These are phyloP conservation scores for Discostella stelligeroides DNA, from an alignment of 108 stramenopile species.

Conservation along the genomic window DNA sequence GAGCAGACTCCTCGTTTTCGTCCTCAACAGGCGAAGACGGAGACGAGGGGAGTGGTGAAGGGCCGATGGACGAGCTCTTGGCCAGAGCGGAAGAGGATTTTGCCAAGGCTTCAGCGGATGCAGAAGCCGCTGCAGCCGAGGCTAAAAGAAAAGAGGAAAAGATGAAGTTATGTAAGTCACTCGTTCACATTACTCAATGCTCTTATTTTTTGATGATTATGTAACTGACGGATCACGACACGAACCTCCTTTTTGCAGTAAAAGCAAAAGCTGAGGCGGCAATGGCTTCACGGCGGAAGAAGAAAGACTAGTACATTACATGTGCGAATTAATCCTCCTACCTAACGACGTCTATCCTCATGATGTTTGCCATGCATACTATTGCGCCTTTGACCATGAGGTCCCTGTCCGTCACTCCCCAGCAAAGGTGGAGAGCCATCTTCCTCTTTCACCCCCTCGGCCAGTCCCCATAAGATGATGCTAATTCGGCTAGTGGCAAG, in stretches of 20 bases:
- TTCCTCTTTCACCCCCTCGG: slow-evolving; percentile 68
- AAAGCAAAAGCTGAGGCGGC: slow-evolving; percentile 48
- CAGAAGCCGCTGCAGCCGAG: slow-evolving; percentile 54
- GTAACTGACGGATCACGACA: background rate
- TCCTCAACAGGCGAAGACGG: slow-evolving; percentile 7
- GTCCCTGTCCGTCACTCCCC: slow-evolving; percentile 73
- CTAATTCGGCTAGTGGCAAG: slow-evolving; percentile 47
- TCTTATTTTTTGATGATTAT: background rate
- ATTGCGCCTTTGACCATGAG: slow-evolving; percentile 51
- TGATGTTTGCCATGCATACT: slow-evolving; percentile 10
- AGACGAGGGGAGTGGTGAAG: slow-evolving; percentile 30
- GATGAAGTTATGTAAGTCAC: slow-evolving; percentile 59
- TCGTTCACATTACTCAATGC: background rate
- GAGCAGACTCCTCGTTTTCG: slow-evolving; percentile 14
- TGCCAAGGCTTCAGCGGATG: slow-evolving; percentile 35
- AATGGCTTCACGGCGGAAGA: slow-evolving; percentile 42
- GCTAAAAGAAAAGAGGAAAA: slow-evolving; percentile 79
- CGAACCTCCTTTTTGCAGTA: slow-evolving; percentile 14
- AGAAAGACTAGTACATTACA: slow-evolving; percentile 1
- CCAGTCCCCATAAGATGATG: slow-evolving; percentile 87
- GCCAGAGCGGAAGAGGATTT: slow-evolving; percentile 46
- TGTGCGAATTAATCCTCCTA: too few species aligned
- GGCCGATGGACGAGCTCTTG: slow-evolving; percentile 43
- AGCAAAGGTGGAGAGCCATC: slow-evolving; percentile 76
- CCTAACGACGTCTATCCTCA: slow-evolving; percentile 7